Percentiles rank a stretch among this genome's conserved stretches.
phyloP scores from a whole-genome alignment of 2,329 filamentous ascomycete species.

The Chaetomium globosum region DNA sequence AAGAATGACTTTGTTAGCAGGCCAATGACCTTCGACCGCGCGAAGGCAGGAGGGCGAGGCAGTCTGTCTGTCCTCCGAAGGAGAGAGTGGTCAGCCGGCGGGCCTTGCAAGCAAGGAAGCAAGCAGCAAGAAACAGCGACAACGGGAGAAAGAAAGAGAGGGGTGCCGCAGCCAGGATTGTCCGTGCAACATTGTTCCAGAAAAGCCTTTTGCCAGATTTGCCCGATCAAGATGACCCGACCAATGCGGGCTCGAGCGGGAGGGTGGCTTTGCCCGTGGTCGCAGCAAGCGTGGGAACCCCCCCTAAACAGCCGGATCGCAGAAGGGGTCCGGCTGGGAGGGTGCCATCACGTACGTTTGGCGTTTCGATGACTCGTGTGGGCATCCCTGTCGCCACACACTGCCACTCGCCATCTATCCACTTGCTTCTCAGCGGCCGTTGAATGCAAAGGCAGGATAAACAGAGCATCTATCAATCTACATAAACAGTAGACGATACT shows the following conservation, averaged over 20 bases:
- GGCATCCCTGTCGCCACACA: slow-evolving; percentile 37
- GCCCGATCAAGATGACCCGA: slow-evolving; percentile 36
- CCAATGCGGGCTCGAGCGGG: slow-evolving; percentile 32
- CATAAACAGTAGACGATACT: neutral
- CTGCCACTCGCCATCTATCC: neutral
- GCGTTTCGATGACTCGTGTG: slow-evolving; percentile 47
- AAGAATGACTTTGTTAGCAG: slow-evolving; percentile 26
- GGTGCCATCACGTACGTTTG: slow-evolving; percentile 47
- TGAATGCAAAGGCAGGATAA: neutral
- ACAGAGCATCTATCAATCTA: neutral
- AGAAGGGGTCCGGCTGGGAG: slow-evolving; percentile 39
- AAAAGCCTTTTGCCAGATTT: slow-evolving; percentile 34
- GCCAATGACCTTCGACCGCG: slow-evolving; percentile 32
- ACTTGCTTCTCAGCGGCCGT: neutral
- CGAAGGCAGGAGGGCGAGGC: slow-evolving; percentile 33
- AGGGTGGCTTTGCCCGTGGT: slow-evolving; percentile 36
- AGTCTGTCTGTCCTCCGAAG: slow-evolving; percentile 22
- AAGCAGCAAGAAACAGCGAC: slow-evolving; percentile 20
- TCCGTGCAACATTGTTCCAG: slow-evolving; percentile 24
- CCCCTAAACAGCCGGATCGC: slow-evolving; percentile 41
- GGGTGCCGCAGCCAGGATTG: slow-evolving; percentile 7
- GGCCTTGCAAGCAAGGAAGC: slow-evolving; percentile 13
- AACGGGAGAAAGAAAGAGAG: slow-evolving; percentile 31
- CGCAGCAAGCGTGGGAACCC: slow-evolving; percentile 37
- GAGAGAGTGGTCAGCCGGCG: slow-evolving; percentile 32